Percentiles rank a stretch among this genome's conserved stretches.
Evolutionary conservation across 371 early-diverging fungal genomes (phyloP).

Genomic region (Mortierella polycephala): DNA sequence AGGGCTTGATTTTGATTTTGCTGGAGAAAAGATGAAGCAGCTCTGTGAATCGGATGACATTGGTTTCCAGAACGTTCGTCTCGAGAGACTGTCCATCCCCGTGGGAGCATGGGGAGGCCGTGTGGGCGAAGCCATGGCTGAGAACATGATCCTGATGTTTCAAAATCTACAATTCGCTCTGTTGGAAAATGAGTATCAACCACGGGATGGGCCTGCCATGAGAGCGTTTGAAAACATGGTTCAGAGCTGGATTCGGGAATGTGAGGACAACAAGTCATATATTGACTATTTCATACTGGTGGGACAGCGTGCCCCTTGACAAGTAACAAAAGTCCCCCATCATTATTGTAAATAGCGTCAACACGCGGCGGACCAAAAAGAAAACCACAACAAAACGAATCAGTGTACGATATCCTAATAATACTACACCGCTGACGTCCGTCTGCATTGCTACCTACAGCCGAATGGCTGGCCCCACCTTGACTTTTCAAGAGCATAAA

Average conservation of each 20-base stretch:
- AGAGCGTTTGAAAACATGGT: constrained; percentile 48
- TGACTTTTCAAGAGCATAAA: too few relatives aligned
- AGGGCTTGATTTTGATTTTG: constrained; percentile 52
- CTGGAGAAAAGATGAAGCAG: constrained; percentile 49
- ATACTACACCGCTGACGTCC: too few relatives aligned
- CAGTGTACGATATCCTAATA: too few relatives aligned
- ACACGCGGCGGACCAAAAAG: too few relatives aligned
- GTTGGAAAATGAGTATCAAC: constrained; percentile 8
- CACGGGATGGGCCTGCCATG: constrained; percentile 16
- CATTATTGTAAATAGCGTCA: too few relatives aligned
- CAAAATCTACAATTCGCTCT: constrained; percentile 45
- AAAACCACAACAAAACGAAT: too few relatives aligned
- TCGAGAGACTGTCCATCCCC: constrained; percentile 48
- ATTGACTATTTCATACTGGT: constrained; percentile 49
- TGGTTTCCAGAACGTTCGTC: constrained; percentile 42
- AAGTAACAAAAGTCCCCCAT: too few relatives aligned
- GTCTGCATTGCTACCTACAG: too few relatives aligned
- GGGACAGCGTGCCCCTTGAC: constrained; percentile 10
- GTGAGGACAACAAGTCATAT: constrained; percentile 48
- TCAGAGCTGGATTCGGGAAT: constrained; percentile 51
- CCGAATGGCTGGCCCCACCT: too few relatives aligned
- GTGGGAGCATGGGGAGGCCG: constrained; percentile 50
- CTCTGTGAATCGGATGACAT: constrained; percentile 40
- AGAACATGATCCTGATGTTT: constrained; percentile 53
- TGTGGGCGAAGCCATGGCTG: constrained; percentile 52